phyloP scores from a whole-genome alignment of 495 filamentous ascomycete species.

The Talaromyces borbonicus region DNA sequence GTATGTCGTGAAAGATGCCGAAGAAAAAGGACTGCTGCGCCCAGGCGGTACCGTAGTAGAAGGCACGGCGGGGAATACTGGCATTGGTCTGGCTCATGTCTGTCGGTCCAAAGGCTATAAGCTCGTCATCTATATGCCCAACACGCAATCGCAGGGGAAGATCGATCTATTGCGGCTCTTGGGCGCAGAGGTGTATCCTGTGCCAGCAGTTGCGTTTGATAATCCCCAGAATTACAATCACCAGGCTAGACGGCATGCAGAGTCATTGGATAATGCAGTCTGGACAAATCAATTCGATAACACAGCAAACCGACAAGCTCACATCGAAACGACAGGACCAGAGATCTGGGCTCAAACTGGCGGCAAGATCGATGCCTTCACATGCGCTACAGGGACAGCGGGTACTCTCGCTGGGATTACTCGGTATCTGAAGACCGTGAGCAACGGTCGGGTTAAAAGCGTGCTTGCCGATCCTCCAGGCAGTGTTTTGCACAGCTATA shows the following conservation, averaged over 20 bases:
- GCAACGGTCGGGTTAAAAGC: conserved; percentile 71
- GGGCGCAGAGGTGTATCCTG: conserved; percentile 96
- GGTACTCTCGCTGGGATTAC: conserved; percentile 89
- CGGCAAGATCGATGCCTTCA: conserved; percentile 86
- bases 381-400: conserved; percentile 86
- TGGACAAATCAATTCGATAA: conserved; percentile 99
- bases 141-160: conserved; percentile 97
- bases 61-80: conserved; percentile 95
- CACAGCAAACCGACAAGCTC: conserved; percentile 81
- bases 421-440: conserved; percentile 75
- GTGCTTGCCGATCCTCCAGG: conserved; percentile 93
- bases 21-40: conserved; percentile 69
- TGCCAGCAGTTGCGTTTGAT: conserved; percentile 92
- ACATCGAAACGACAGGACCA: conserved; percentile 93
- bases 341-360: conserved; percentile 94
- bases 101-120: conserved; percentile 89
- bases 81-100: conserved; percentile 94
- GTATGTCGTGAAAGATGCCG: conserved; percentile 88
- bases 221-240: conserved; percentile 97
- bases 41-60: conserved; percentile 93
- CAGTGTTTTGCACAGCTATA: conserved; percentile 84
- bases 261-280: conserved; percentile 75
- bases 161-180: conserved; percentile 85
- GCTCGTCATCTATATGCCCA: conserved; percentile 97
- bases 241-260: conserved; percentile 82